Percentiles rank a stretch among this genome's conserved stretches.
phyloP scores from a whole-genome alignment of 176 grass and related monocot species.

The Eragrostis nindensis region DNA sequence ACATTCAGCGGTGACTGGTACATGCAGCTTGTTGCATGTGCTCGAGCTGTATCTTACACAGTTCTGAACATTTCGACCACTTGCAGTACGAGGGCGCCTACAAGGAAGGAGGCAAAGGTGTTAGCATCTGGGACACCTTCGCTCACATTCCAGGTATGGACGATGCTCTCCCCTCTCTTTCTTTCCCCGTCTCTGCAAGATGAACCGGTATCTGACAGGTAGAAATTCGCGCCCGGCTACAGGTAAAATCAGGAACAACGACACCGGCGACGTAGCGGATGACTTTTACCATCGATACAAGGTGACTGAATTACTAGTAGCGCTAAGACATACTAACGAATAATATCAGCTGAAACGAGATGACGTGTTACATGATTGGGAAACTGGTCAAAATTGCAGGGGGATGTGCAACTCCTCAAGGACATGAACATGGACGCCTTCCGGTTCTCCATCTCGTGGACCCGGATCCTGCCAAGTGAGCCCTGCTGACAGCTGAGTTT shows the following conservation, averaged over 20 bases:
- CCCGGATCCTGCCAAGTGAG: constrained; percentile 67
- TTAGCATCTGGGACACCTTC: constrained; percentile 68
- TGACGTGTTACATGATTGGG: neutral
- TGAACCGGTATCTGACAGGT: neutral
- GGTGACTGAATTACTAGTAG: constrained; percentile 18
- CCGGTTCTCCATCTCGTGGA: constrained; percentile 73
- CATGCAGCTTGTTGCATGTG: neutral
- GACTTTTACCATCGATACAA: constrained; percentile 76
- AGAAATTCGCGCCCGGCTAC: neutral
- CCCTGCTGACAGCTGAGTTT: neutral
- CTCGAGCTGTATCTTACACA: neutral
- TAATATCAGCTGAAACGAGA: neutral
- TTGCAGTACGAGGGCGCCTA: constrained; percentile 67
- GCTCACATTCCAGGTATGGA: constrained; percentile 51
- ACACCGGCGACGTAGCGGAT: constrained; percentile 58
- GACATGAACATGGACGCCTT: constrained; percentile 69
- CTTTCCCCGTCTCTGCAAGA: neutral
- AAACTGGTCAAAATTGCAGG: constrained; percentile 40
- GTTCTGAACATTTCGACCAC: neutral
- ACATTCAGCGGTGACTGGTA: too few relatives aligned
- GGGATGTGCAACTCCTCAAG: constrained; percentile 52
- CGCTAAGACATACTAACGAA: neutral
- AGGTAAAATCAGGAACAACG: constrained; percentile 58
- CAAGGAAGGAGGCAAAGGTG: constrained; percentile 47
- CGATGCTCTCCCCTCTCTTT: neutral